Conservation (phyloP, 208 protist genomes). For the Naegleria fowleri region DNA sequence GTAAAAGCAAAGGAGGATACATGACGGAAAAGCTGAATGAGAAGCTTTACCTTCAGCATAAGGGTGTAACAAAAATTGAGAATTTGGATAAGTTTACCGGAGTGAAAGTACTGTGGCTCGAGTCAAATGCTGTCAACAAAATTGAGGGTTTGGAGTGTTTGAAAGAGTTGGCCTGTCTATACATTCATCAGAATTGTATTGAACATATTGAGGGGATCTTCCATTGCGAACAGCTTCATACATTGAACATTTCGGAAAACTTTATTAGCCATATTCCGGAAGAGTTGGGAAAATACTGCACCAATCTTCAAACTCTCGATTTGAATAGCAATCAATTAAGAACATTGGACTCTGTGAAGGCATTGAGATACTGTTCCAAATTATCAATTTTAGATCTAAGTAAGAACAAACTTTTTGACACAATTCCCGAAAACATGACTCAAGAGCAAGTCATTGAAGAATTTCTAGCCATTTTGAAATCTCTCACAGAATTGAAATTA, state of each 20-base stretch:
- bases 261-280: slow-evolving; percentile 31
- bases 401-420: slow-evolving; percentile 43
- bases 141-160: slow-evolving; percentile 36
- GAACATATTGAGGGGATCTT: slow-evolving; percentile 40
- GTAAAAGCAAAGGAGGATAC: not conserved
- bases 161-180: slow-evolving; percentile 44
- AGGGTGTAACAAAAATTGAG: slow-evolving; percentile 51
- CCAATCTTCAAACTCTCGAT: slow-evolving; percentile 39
- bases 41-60: slow-evolving; percentile 52
- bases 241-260: slow-evolving; percentile 52
- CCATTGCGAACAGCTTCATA: slow-evolving; percentile 32
- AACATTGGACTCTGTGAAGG: slow-evolving; percentile 23
- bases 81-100: slow-evolving; percentile 48
- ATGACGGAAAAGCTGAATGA: slow-evolving; percentile 44
- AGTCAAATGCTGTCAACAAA: slow-evolving; percentile 44
- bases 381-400: slow-evolving; percentile 44
- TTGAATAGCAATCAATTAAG: slow-evolving; percentile 39
- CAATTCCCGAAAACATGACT: not conserved
- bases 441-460: not conserved
- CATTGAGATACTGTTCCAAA: slow-evolving; percentile 21
- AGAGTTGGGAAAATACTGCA: not conserved
- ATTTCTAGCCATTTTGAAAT: not conserved
- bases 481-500: slow-evolving; percentile 33
- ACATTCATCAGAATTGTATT: slow-evolving; percentile 53
- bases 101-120: slow-evolving; percentile 45